Evolutionary conservation across 495 filamentous ascomycete species (phyloP).

Genomic region (Rusavskia elegans): DNA sequence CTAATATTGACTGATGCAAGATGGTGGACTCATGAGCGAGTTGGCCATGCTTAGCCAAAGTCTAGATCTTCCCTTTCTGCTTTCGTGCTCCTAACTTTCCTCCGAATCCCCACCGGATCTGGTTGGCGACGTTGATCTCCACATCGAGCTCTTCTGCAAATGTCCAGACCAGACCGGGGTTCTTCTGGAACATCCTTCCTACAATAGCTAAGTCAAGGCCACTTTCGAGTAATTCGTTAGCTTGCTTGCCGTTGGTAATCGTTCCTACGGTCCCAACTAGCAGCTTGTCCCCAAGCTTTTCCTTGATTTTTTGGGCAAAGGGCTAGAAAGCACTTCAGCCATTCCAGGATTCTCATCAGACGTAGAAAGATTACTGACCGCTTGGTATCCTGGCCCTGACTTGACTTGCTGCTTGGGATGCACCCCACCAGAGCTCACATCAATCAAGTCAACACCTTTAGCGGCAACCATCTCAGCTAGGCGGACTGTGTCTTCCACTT

Average conservation of each 20-base stretch:
- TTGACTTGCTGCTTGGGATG: slow-evolving; percentile 43
- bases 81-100: slow-evolving; percentile 16
- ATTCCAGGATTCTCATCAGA: neutral
- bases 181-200: slow-evolving; percentile 53
- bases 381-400: slow-evolving; percentile 46
- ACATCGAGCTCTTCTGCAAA: slow-evolving; percentile 53
- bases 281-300: slow-evolving; percentile 43
- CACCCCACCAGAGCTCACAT: slow-evolving; percentile 46
- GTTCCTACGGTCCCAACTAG: slow-evolving; percentile 44
- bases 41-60: too few species aligned
- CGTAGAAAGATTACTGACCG: slow-evolving; percentile 6
- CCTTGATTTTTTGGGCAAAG: slow-evolving; percentile 46
- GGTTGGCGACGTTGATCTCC: slow-evolving; percentile 45
- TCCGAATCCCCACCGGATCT: slow-evolving; percentile 45
- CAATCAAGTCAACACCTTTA: slow-evolving; percentile 45
- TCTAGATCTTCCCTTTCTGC: slow-evolving; percentile 11
- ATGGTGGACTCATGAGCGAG: too few species aligned
- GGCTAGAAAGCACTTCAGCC: slow-evolving; percentile 8
- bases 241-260: slow-evolving; percentile 40
- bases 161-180: slow-evolving; percentile 49
- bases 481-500: slow-evolving; percentile 34
- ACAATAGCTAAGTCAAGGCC: slow-evolving; percentile 43
- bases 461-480: slow-evolving; percentile 36
- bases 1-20: too few species aligned
- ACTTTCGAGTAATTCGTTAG: slow-evolving; percentile 36